Percentiles rank a stretch among this genome's conserved stretches.
Evolutionary conservation across 164 flowering plant genomes (phyloP).

Genomic region (Aristolochia contorta): DNA sequence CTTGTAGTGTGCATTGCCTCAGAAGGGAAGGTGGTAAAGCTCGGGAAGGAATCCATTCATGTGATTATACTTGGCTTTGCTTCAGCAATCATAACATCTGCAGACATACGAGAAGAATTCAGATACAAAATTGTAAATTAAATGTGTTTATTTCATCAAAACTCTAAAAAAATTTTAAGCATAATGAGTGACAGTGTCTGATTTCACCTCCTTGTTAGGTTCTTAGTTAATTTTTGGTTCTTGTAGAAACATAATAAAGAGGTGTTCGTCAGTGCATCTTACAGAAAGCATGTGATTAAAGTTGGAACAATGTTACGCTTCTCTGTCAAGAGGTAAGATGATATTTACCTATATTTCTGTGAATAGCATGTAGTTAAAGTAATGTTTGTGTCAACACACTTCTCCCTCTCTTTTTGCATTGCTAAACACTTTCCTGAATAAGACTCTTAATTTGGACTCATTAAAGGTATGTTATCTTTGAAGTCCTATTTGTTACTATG

Average conservation of each 20-base stretch:
- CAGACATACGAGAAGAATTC: conserved; percentile 66
- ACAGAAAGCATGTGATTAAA: conserved; percentile 62
- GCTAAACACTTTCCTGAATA: too few relatives aligned
- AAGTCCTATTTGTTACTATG: too few relatives aligned
- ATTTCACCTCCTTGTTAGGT: background rate
- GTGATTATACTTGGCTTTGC: conserved; percentile 73
- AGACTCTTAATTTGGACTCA: too few relatives aligned
- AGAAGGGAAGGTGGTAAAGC: conserved; percentile 85
- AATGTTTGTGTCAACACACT: too few relatives aligned
- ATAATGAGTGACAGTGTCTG: too few relatives aligned
- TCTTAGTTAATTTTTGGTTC: conserved; percentile 2
- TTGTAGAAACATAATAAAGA: conserved; percentile 52
- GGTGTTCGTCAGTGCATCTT: conserved; percentile 36
- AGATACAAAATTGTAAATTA: conserved; percentile 40
- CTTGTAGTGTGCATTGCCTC: conserved; percentile 9
- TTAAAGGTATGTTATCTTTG: too few relatives aligned
- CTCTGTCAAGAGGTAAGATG: conserved; percentile 57
- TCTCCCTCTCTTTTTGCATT: too few relatives aligned
- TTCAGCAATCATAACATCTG: conserved; percentile 52
- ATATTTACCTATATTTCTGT: too few relatives aligned
- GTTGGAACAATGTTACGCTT: conserved; percentile 65
- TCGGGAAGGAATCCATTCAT: conserved; percentile 62
- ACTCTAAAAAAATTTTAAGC: background rate
- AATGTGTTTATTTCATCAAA: background rate
- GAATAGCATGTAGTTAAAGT: too few relatives aligned